phyloP scores from a whole-genome alignment of 2,329 filamentous ascomycete species.

The Diaporthe vexans region DNA sequence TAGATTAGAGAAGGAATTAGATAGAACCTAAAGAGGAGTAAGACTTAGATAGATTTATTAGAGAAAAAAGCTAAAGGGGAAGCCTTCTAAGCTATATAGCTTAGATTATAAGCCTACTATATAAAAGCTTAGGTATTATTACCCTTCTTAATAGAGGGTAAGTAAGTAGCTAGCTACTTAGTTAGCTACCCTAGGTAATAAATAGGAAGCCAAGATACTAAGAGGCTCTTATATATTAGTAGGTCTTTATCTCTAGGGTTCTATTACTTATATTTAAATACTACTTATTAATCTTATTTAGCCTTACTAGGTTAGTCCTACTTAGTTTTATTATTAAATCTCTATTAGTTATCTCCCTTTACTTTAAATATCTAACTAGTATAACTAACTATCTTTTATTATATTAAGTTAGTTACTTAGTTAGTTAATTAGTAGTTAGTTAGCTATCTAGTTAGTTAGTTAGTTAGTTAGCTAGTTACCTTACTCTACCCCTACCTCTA shows the following conservation, averaged over 20 bases:
- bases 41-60: no score
- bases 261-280: neutral
- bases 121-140: no score
- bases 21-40: no score
- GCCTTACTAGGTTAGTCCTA: neutral
- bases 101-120: no score
- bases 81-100: no score
- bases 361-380: neutral
- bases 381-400: neutral
- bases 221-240: neutral
- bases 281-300: neutral
- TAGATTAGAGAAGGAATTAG: no score
- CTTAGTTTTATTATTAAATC: neutral
- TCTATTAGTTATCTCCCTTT: neutral
- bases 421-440: neutral
- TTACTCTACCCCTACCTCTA: neutral
- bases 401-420: neutral
- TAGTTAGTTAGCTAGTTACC: no score
- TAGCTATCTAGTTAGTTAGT: no score
- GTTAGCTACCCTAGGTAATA: neutral
- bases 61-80: no score
- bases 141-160: neutral
- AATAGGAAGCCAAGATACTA: neutral
- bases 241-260: neutral
- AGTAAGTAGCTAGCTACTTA: neutral